Percentiles rank a stretch among this genome's conserved stretches.
Conservation (phyloP, 192 early-diverging fungal genomes). For the Ambispora gerdemannii region DNA sequence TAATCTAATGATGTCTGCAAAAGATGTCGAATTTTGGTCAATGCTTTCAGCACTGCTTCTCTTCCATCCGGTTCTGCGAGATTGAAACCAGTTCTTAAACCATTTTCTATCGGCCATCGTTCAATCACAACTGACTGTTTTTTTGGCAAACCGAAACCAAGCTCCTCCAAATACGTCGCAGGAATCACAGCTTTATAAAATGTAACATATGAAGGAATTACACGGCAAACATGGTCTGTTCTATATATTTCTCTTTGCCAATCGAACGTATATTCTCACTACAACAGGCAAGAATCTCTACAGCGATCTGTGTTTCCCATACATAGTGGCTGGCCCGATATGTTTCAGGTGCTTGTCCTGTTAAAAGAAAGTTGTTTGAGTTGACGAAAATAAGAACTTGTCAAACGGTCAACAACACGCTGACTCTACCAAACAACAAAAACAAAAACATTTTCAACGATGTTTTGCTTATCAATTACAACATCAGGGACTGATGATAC, state of each 20-base stretch:
- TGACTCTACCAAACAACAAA: too few species aligned
- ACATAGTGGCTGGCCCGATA: background rate
- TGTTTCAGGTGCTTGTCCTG: conserved; percentile 18
- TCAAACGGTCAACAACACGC: conserved; percentile 12
- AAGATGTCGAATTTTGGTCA: conserved; percentile 19
- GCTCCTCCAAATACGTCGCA: conserved; percentile 14
- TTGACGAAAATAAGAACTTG: conserved; percentile 24
- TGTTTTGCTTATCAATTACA: background rate
- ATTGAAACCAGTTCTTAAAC: background rate
- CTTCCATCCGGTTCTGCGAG: conserved; percentile 21
- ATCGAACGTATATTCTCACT: background rate
- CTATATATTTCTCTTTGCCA: background rate
- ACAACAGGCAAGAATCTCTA: background rate
- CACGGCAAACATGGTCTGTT: conserved; percentile 4
- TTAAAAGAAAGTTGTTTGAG: background rate
- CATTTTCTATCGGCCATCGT: conserved; percentile 12
- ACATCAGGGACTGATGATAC: conserved; percentile 9
- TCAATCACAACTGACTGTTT: conserved; percentile 18
- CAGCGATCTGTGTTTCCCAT: conserved; percentile 11
- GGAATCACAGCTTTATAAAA: too few species aligned
- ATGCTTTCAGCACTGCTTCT: conserved; percentile 1
- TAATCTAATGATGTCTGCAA: conserved; percentile 13
- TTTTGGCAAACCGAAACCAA: conserved; percentile 13
- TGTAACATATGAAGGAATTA: too few species aligned
- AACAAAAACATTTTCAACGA: background rate